Percentiles rank a stretch among this genome's conserved stretches.
Conservation (phyloP, 164 flowering plant species). For the Saururus chinensis region DNA sequence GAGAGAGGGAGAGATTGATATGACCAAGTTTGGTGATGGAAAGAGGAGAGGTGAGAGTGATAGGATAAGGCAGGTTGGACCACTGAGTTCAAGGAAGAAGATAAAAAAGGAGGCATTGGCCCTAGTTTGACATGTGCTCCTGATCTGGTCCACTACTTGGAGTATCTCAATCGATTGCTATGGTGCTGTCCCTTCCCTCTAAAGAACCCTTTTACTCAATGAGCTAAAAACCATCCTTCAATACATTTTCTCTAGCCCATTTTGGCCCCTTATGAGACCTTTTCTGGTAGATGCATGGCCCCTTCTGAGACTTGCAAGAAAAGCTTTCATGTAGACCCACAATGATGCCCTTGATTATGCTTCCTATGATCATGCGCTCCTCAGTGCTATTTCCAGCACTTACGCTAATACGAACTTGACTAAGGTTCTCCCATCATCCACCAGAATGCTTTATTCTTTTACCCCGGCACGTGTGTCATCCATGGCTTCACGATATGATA, state of each 20-base stretch:
- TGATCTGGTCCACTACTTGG: conserved; percentile 13
- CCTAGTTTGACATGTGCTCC: conserved; percentile 41
- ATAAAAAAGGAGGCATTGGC: conserved; percentile 1
- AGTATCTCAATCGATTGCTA: conserved; percentile 12
- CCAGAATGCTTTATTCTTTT: no score
- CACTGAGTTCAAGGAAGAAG: conserved; percentile 17
- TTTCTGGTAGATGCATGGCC: not conserved
- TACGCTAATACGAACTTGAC: no score
- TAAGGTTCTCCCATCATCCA: no score
- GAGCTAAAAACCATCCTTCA: conserved; percentile 6
- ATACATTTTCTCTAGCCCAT: not conserved
- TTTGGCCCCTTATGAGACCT: not conserved
- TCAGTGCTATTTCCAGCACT: no score
- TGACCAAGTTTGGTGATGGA: conserved; percentile 47
- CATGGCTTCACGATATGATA: no score
- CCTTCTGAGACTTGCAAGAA: no score
- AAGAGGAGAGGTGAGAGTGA: conserved; percentile 25
- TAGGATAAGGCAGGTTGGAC: conserved; percentile 33
- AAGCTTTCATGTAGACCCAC: no score
- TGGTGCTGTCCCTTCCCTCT: conserved; percentile 14
- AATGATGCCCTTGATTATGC: no score
- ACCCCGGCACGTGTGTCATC: no score
- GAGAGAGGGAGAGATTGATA: conserved; percentile 21
- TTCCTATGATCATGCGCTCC: no score
- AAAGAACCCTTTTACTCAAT: conserved; percentile 8